A percentile compares a stretch with the other conserved stretches of the same genome.
Conservation (phyloP, 768 basidiomycete genomes). For the Agaricus bisporus region DNA sequence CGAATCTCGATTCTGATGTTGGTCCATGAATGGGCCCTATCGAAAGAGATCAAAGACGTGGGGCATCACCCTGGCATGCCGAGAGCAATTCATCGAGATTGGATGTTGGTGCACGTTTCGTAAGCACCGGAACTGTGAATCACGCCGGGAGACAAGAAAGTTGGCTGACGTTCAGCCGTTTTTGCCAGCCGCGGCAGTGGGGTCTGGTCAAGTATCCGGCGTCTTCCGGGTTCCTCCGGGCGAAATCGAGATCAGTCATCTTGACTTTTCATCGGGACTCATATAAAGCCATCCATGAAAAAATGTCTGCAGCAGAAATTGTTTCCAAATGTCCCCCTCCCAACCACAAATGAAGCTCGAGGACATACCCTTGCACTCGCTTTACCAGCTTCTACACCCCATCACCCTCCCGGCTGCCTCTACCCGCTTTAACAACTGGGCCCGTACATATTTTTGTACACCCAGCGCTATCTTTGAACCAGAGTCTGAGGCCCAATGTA, state of each 20-base stretch:
- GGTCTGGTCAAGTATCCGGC: slow-evolving; percentile 1
- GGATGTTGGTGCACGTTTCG: neutral
- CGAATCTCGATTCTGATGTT: neutral
- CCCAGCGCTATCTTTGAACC: slow-evolving; percentile 78
- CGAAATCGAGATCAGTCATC: neutral
- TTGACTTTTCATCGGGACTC: slow-evolving; percentile 11
- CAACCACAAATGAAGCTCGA: slow-evolving; percentile 26
- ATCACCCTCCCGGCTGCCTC: slow-evolving; percentile 41
- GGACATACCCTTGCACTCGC: slow-evolving; percentile 36
- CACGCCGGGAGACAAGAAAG: neutral
- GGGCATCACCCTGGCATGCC: neutral
- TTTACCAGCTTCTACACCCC: slow-evolving; percentile 49
- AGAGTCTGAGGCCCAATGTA: slow-evolving; percentile 58
- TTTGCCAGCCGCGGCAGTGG: slow-evolving; percentile 2
- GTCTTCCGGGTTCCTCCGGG: neutral
- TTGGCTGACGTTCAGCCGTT: slow-evolving; percentile 10
- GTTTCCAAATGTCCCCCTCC: slow-evolving; percentile 28
- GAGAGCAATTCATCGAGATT: neutral
- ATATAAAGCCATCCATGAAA: slow-evolving; percentile 30
- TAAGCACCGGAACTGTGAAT: neutral
- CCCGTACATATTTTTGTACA: slow-evolving; percentile 62
- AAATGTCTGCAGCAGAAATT: slow-evolving; percentile 20
- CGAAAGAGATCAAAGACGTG: slow-evolving; percentile 1
- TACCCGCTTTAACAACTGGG: slow-evolving; percentile 80
- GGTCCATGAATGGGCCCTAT: neutral